Base-by-base conservation (phyloP, 768 basidiomycete species). In the Leccinellum rugosiceps region DNA sequence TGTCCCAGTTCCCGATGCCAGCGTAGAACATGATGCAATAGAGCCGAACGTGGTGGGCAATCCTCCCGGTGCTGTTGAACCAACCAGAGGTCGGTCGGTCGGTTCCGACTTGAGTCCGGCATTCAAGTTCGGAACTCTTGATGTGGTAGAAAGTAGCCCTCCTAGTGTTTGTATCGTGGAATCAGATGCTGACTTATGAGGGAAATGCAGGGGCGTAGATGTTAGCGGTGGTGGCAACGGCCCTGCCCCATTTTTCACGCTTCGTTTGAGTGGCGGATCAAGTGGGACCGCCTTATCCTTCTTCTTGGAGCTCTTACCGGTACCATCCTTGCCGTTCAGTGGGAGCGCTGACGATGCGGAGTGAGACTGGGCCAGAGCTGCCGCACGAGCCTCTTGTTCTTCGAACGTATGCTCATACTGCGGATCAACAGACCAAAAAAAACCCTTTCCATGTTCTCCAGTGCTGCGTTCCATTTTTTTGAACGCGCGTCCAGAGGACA, bases 401-500 rank as follows among this genome's bases (percentile, higher is more conserved):
- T 87, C 84, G 45, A 92, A 81, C 34, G 77, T 77, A 56, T 84
- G 85, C 52, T 85, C 82, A 68, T 80, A 79, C 55, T 84, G 81
- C 45, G 88, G 86, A 65, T 96, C 94, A 31, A 97, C 78, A 19
- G 89, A 88, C 95, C 95, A 98, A 61, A 94, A 92, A 62, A 87
- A 93, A 2, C 94, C 95, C 71, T 96, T 97, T 9, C 92, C 90
- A 58, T 88, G 82, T 76, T 90, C 92, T 57, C 92, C 90, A 6
- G 86, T 83, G 59, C 86, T 88, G 30, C 92, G 81, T 58, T 94
- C 91, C 71, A 92, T 80, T 73, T 98, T 98, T 70, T 90, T 79
- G 75, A 99, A 99, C 0, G 92, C 93, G 49, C 87, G 85, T 68
- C 89, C 88, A 11, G 93, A 92, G 1, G 94, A 95, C n/a, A 99